These are phyloP conservation scores for Verticillium tricorpus DNA, from an alignment of 2,329 filamentous ascomycete genomes.

Conservation along the genomic window DNA sequence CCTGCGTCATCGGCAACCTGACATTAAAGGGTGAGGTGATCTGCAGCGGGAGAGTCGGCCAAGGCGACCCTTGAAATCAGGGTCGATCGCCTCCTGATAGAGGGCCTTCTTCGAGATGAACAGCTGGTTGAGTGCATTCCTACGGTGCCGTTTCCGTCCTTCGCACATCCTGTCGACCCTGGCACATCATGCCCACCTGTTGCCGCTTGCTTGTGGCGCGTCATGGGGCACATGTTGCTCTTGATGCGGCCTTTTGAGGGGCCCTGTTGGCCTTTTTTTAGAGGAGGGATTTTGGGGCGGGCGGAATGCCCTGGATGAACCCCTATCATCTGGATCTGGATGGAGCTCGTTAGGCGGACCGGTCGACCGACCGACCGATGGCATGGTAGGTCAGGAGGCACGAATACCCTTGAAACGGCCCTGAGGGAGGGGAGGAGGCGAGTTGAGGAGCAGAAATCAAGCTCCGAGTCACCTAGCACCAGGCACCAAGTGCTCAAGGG, in stretches of 20 bases:
- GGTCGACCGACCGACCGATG: not conserved
- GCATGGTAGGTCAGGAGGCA: not conserved
- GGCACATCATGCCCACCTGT: not conserved
- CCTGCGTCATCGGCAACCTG: not conserved
- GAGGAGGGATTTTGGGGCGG: not conserved
- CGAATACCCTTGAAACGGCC: not conserved
- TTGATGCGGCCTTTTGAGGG: not conserved
- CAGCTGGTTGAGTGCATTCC: not conserved
- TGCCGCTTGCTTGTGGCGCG: not conserved
- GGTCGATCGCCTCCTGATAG: not conserved
- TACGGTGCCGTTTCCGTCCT: not conserved
- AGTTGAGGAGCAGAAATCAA: not conserved
- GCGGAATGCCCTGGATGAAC: not conserved
- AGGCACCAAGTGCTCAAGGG: not conserved
- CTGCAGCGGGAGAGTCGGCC: not conserved
- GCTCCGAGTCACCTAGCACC: not conserved
- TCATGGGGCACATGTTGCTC: not conserved
- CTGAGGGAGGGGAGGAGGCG: not conserved
- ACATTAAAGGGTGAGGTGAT: not conserved
- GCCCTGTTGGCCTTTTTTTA: not conserved
- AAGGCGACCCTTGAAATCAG: not conserved
- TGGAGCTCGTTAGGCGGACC: not conserved
- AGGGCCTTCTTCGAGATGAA: not conserved
- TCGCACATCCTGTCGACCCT: no score
- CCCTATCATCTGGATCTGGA: not conserved